phyloP scores from a whole-genome alignment of 2,329 filamentous ascomycete genomes.

The Talaromyces sp. region DNA sequence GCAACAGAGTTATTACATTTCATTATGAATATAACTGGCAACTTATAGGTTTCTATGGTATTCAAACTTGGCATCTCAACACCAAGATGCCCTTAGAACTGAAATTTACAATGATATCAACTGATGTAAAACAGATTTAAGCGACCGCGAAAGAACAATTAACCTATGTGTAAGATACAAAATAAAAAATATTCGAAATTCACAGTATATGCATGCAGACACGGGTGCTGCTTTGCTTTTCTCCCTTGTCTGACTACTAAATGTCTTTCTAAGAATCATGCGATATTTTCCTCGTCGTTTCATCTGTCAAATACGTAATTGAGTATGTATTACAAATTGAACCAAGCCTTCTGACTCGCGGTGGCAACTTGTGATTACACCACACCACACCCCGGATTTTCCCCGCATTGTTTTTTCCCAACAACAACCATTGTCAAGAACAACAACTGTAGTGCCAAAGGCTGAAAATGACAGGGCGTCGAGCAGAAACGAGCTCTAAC shows the following conservation, averaged over 20 bases:
- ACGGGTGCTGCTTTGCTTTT: neutral
- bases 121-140: neutral
- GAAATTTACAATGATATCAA: neutral
- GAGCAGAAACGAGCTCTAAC: neutral
- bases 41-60: neutral
- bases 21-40: neutral
- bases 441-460: neutral
- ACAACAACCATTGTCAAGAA: neutral
- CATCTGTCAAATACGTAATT: neutral
- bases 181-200: neutral
- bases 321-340: neutral
- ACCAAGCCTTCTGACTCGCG: neutral
- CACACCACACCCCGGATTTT: neutral
- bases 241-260: neutral
- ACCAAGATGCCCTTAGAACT: neutral
- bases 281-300: neutral
- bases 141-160: neutral
- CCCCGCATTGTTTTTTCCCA: neutral
- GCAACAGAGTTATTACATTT: neutral
- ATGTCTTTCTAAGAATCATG: neutral
- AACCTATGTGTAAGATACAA: no score
- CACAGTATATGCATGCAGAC: neutral
- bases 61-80: neutral
- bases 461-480: neutral
- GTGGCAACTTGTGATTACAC: neutral